Conservation (phyloP, 2,329 filamentous ascomycete species). For the Tolypocladium tropicale region DNA sequence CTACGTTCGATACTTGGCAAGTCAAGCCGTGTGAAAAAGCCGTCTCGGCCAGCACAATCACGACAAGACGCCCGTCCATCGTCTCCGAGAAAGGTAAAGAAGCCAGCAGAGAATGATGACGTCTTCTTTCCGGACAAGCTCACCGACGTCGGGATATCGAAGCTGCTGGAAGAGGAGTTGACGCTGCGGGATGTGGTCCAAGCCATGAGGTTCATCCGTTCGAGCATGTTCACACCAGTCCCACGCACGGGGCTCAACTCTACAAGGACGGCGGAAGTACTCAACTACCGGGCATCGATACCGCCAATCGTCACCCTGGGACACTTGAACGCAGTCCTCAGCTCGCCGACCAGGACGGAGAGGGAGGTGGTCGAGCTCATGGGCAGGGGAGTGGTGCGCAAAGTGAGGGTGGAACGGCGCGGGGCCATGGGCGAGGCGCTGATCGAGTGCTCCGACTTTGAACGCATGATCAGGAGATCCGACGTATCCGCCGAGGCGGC, state of each 20-base stretch:
- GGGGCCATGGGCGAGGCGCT: constrained; percentile 55
- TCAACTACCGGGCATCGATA: constrained; percentile 48
- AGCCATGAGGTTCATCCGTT: constrained; percentile 51
- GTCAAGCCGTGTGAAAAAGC: constrained; percentile 24
- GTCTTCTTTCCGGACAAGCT: constrained; percentile 35
- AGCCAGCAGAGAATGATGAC: constrained; percentile 12
- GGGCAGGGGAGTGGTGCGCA: constrained; percentile 45
- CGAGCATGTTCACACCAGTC: constrained; percentile 53
- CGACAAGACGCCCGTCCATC: constrained; percentile 8
- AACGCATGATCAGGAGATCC: constrained; percentile 30
- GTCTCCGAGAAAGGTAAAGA: constrained; percentile 15
- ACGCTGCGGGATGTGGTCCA: constrained; percentile 52
- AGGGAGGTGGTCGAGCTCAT: constrained; percentile 55
- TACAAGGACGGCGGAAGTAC: constrained; percentile 49
- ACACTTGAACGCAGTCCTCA: constrained; percentile 55
- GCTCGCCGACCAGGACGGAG: constrained; percentile 54
- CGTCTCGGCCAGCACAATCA: constrained; percentile 6
- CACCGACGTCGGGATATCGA: constrained; percentile 48
- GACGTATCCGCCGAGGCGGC: constrained; percentile 31
- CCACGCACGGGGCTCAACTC: constrained; percentile 56
- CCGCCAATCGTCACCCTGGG: constrained; percentile 56
- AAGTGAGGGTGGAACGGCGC: constrained; percentile 51
- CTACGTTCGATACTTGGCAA: constrained; percentile 28
- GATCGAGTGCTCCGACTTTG: constrained; percentile 46
- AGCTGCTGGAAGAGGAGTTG: constrained; percentile 43